Base-by-base conservation (phyloP, 1,139 yeast species). In the Candida pseudoviswanathii region DNA sequence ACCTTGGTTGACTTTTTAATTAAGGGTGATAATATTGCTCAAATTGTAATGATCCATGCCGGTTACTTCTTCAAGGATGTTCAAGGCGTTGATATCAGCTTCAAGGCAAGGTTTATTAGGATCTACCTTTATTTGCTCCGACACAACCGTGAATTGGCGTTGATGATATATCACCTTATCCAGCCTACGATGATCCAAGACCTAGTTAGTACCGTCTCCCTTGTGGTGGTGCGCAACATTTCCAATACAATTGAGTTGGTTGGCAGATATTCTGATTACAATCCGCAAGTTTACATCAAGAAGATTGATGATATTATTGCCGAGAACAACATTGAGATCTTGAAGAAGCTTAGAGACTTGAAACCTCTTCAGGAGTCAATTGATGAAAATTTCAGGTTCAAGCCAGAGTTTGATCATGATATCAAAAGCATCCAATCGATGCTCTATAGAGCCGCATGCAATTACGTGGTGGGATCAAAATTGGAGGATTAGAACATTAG, bases 71-170 rank as follows among this genome's bases (percentile, higher is more conserved):
- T 80, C 51, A 85, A 83, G 64, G 72, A 71, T 32, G 66, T 77
- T 2, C 78, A 78, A 4, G 67, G 77, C 1, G 77, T 68, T 30
- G 80, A 75, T 51, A 61, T 61, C 29, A 68, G 73, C 4, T 73
- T 81, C 51, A 83, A 78, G 48, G 58, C 75, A 9, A 77, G 85
- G 47, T 86, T 83, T 56, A 66, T 88, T 47, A 68, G 74, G 10
- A 62, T 87, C 16, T 68, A 80, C 60, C 68, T 71, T 51, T 67
- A 75, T 53, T 60, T 83, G 48, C 72, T 80, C 45, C 63, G 64
- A 32, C 54, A 58, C 43, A 64, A 67, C 45, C 74, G 73, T 21
- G 63, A 63, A 8, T 54, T 71, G 33, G 76, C 80, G n/a, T 67
- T 77, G 54, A 67, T 68, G 51, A 68, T 80, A n/a, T 82, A 75